Conservation (phyloP, 208 protist genomes). For the Leishmania turanica region DNA sequence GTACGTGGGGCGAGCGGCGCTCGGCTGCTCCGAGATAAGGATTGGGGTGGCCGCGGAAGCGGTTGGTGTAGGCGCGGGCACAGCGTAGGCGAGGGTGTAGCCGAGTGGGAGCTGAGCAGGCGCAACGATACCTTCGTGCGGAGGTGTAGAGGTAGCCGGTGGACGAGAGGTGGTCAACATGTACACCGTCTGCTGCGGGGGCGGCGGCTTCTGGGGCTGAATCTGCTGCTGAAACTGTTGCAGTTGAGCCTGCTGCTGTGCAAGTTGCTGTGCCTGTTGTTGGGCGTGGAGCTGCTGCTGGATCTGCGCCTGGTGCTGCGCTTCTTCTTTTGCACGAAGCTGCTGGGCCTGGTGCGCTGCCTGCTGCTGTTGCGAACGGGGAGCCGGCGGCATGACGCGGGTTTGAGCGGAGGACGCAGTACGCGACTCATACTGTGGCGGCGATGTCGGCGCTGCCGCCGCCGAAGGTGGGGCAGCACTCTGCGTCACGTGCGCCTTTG, state of each 20-base stretch:
- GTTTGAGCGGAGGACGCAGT: conserved; percentile 2
- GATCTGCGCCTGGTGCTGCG: background rate
- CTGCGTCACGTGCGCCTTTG: background rate
- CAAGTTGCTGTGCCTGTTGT: background rate
- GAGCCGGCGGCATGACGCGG: conserved; percentile 30
- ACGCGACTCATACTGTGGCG: conserved; percentile 22
- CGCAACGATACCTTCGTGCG: conserved; percentile 3
- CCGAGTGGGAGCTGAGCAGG: conserved; percentile 10
- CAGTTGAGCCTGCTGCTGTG: conserved; percentile 6
- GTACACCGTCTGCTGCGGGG: conserved; percentile 21
- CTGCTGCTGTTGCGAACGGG: conserved; percentile 22
- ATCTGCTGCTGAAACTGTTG: background rate
- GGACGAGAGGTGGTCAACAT: conserved; percentile 10
- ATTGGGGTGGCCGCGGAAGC: conserved; percentile 2
- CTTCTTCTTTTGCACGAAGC: background rate
- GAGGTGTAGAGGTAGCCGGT: background rate
- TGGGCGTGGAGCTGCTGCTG: conserved; percentile 8
- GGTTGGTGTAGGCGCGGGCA: conserved; percentile 3
- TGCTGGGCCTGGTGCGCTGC: background rate
- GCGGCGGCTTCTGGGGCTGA: conserved; percentile 14
- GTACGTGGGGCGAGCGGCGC: background rate
- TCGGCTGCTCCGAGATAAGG: conserved; percentile 14
- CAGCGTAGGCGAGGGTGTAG: conserved; percentile 27
- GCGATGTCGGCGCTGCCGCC: background rate
- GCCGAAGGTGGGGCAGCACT: background rate